These are phyloP conservation scores for Chlamydomonas incerta DNA, from an alignment of 139 green algal species.

Conservation along the genomic window DNA sequence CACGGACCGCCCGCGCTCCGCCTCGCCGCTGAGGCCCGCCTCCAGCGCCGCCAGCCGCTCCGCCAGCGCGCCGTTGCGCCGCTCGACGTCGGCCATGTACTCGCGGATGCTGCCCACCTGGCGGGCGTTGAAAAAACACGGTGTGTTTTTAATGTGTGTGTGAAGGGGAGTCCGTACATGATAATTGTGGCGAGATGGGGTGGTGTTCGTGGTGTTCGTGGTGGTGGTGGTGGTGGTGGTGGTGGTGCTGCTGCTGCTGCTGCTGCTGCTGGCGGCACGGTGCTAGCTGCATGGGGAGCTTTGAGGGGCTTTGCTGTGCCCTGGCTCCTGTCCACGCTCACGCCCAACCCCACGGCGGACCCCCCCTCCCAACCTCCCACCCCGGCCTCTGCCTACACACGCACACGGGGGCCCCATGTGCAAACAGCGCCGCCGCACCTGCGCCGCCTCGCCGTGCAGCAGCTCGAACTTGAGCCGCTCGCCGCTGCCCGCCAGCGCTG, in stretches of 20 bases:
- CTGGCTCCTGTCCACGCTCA: too few species aligned
- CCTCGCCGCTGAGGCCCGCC: constrained; percentile 26
- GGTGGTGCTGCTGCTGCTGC: too few species aligned
- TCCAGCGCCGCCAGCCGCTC: constrained; percentile 31
- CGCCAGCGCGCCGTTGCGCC: not conserved
- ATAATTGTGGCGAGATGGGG: too few species aligned
- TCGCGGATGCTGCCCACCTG: constrained; percentile 22
- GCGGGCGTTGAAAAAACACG: too few species aligned
- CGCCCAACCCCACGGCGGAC: too few species aligned
- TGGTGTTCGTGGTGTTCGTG: too few species aligned
- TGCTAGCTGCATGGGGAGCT: too few species aligned
- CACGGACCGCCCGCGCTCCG: constrained; percentile 1
- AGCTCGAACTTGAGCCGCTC: constrained; percentile 39
- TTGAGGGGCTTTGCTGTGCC: too few species aligned
- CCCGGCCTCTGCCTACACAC: not conserved
- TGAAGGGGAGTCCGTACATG: not conserved
- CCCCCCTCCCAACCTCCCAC: not conserved
- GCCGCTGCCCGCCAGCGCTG: constrained; percentile 21
- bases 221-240: too few species aligned
- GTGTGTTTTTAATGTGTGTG: too few species aligned
- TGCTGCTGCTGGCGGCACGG: too few species aligned
- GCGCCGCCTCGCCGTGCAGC: constrained; percentile 31
- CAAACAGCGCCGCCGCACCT: not conserved
- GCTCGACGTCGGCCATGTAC: constrained; percentile 34
- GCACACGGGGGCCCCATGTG: too few species aligned